Conservation (phyloP, 2,329 filamentous ascomycete genomes). For the Dothistroma septosporum region DNA sequence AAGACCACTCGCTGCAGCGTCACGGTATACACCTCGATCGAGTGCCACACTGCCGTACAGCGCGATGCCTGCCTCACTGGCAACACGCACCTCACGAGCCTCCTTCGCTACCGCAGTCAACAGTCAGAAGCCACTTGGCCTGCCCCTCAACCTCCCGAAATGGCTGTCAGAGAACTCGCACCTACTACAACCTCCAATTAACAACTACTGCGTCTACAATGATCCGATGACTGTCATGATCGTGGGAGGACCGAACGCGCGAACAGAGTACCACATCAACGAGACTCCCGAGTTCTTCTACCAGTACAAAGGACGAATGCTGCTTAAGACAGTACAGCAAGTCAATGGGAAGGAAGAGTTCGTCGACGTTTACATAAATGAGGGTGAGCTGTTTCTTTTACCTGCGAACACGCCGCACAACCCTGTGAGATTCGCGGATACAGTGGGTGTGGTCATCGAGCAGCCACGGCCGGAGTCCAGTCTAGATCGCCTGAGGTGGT, state of each 20-base stretch:
- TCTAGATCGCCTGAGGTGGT: conserved; percentile 83
- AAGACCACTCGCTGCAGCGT: not conserved
- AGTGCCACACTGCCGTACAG: not conserved
- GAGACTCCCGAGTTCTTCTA: conserved; percentile 96
- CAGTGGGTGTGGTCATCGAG: conserved; percentile 90
- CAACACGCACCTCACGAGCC: not conserved
- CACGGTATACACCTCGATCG: not conserved
- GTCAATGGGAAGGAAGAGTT: conserved; percentile 55
- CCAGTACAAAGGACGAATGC: conserved; percentile 89
- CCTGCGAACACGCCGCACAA: conserved; percentile 96
- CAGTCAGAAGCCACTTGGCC: conserved; percentile 16
- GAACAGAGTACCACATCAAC: conserved; percentile 99
- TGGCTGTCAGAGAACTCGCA: conserved; percentile 85
- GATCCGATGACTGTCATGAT: conserved; percentile 82
- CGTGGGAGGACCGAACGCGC: conserved; percentile 90
- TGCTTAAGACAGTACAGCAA: conserved; percentile 81
- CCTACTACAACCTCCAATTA: conserved; percentile 86
- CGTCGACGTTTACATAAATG: conserved; percentile 80
- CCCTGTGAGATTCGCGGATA: conserved; percentile 86
- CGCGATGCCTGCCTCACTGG: not conserved
- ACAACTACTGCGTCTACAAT: conserved; percentile 97
- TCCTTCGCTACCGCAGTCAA: not conserved
- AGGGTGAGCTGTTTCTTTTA: conserved; percentile 90
- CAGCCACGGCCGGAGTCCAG: conserved; percentile 68
- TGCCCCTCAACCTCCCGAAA: conserved; percentile 45